phyloP scores from a whole-genome alignment of 2,329 filamentous ascomycete species.

The Colletotrichum sp. region DNA sequence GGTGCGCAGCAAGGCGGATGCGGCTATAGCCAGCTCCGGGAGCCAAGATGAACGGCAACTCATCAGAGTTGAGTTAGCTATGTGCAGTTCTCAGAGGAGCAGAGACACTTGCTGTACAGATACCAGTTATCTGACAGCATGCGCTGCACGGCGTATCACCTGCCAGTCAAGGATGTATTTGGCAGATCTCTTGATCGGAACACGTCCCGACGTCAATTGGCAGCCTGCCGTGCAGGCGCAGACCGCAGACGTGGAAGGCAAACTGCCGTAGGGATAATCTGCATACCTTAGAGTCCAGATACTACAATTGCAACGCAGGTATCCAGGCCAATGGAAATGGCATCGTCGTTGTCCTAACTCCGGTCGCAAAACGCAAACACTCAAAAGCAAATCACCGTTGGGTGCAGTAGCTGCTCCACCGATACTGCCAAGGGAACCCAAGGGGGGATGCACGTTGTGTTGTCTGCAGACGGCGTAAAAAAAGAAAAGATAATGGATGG shows the following conservation, averaged over 20 bases:
- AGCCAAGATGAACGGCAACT: background rate
- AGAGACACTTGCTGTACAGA: background rate
- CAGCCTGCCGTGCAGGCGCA: background rate
- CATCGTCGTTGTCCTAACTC: background rate
- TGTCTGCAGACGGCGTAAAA: slow-evolving; percentile 10
- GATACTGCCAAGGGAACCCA: background rate
- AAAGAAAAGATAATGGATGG: background rate
- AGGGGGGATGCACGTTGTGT: background rate
- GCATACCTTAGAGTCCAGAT: background rate
- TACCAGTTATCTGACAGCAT: background rate
- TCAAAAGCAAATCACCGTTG: slow-evolving; percentile 5
- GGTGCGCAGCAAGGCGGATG: background rate
- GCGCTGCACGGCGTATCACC: background rate
- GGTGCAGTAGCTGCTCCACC: slow-evolving; percentile 5
- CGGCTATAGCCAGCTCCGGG: background rate
- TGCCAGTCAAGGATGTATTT: background rate
- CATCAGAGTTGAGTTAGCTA: background rate
- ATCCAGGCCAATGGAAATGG: background rate
- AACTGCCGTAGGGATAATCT: background rate
- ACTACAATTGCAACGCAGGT: background rate
- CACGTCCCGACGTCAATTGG: background rate
- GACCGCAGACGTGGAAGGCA: background rate
- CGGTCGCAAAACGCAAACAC: background rate
- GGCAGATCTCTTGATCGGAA: background rate
- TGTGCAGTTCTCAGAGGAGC: background rate